Evolutionary conservation across 805 yeast species (phyloP), one percentile per base, ranked within the genome.

Genomic region (Ogataea nitratoaversa): DNA sequence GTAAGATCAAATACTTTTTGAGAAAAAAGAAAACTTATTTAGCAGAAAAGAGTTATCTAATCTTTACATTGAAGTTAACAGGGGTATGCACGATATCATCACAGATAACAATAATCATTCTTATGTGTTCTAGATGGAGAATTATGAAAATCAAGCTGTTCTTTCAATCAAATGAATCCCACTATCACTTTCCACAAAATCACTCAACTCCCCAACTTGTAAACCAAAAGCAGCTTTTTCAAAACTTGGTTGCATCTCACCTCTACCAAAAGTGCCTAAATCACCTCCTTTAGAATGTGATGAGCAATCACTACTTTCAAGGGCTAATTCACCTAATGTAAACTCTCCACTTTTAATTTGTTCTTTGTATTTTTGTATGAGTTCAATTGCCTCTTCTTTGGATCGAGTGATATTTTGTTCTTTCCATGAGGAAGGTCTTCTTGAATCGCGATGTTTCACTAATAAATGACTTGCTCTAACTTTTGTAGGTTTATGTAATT

Each of bases 361-460:
- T 5, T 72, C 68, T 57, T 82, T 77, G 55, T 75, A 78, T 27
- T 68, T 71, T 37, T 73, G 72, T 52, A 87, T 57, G 31, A 77
- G 77, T 33, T 76, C 76, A 36, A 78, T 72, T 23, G 97, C 95
- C 52, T 89, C 96, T 44, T 87, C 95, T 60, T 89, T 83, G 8
- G 84, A 60, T 36, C 87, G 70, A 1, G 95, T 82, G 49, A 91
- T 85, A 19, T 79, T 82, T 27, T 76, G 74, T 18, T 59, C 57
- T 60, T 88, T 84, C 95, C 97, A 93, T 18, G 96, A 86, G 11
- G 89, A 78, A 7, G 99, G 98, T 52, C 95, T 79, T 50, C 99
- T 76, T 13, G 90, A 81, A 38, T 78, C 91, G 34, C 64, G 68
- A 62, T 90, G 96, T 61, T 93, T 93, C 47, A 91, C 72, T 36